Conservation (phyloP, 208 protist species). For the Acanthamoeba sp. region DNA sequence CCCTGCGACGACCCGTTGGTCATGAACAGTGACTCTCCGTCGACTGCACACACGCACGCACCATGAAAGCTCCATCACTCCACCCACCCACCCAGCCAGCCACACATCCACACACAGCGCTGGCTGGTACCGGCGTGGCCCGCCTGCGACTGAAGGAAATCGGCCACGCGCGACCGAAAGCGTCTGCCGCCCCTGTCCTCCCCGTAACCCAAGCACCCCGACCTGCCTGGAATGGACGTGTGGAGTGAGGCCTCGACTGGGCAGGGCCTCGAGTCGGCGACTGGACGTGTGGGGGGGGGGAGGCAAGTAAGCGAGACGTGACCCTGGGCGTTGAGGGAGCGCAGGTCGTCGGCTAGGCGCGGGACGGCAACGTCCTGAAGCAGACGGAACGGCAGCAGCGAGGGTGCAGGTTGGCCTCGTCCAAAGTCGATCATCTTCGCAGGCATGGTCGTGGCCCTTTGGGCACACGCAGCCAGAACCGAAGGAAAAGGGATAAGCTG, state of each 20-base stretch:
- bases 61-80: too few relatives aligned
- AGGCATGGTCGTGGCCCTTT: too few relatives aligned
- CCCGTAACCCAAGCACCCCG: constrained; percentile 25
- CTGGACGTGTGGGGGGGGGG: neutral
- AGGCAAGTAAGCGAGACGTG: neutral
- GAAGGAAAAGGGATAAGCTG: too few relatives aligned
- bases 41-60: neutral
- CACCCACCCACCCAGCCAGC: too few relatives aligned
- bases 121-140: constrained; percentile 1
- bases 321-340: neutral
- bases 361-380: neutral
- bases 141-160: neutral
- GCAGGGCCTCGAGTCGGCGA: too few relatives aligned
- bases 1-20: constrained; percentile 52
- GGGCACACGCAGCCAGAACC: too few relatives aligned
- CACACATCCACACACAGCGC: neutral
- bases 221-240: neutral
- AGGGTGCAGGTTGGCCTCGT: constrained; percentile 8
- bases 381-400: neutral
- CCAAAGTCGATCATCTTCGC: constrained; percentile 15
- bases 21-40: constrained; percentile 30
- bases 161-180: neutral
- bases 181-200: neutral
- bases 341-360: neutral
- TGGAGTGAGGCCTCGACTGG: neutral